Conservation (phyloP, 2,329 filamentous ascomycete genomes). For the Aspergillus intermedius region DNA sequence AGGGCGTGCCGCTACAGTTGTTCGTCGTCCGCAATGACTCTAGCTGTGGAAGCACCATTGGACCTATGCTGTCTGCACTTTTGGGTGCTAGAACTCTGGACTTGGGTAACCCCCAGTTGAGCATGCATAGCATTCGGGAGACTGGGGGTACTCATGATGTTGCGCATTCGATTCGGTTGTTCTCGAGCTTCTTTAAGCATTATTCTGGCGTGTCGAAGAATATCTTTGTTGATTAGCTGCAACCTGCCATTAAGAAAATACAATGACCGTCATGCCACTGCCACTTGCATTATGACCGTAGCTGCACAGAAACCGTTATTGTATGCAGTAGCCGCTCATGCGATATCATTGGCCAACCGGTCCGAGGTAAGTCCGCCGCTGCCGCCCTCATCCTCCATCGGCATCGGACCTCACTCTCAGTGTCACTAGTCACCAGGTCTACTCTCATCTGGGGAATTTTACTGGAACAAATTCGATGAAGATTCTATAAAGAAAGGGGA, state of each 20-base stretch:
- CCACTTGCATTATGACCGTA: not conserved
- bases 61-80: slow-evolving; percentile 86
- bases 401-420: slow-evolving; percentile 1
- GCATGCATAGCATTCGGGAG: slow-evolving; percentile 96
- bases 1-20: slow-evolving; percentile 79
- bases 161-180: slow-evolving; percentile 75
- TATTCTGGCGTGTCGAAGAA: slow-evolving; percentile 77
- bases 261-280: not conserved
- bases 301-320: not conserved
- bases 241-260: not conserved
- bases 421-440: not conserved
- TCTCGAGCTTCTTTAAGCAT: slow-evolving; percentile 77
- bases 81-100: slow-evolving; percentile 85
- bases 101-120: slow-evolving; percentile 86
- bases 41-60: slow-evolving; percentile 91
- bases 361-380: slow-evolving; percentile 15
- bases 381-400: not conserved
- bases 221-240: slow-evolving; percentile 69
- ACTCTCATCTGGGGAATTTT: not conserved
- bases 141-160: slow-evolving; percentile 85
- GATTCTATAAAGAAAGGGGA: not conserved
- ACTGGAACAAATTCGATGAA: no score
- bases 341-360: slow-evolving; percentile 5
- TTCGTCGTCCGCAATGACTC: slow-evolving; percentile 97
- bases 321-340: not conserved